phyloP scores from a whole-genome alignment of 441 rosid genomes.

The Francoa sonchifolia region DNA sequence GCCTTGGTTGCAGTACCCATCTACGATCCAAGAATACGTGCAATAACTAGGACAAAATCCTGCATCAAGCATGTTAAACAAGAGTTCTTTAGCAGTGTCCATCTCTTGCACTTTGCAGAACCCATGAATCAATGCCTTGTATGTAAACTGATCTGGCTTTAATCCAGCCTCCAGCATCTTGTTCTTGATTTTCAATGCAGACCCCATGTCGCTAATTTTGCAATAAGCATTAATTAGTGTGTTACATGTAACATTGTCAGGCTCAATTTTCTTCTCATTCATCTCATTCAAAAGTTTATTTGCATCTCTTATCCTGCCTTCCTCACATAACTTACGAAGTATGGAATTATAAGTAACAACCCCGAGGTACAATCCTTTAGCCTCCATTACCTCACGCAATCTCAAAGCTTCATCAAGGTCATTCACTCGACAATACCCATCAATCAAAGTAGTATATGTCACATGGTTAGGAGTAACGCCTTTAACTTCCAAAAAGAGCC shows the following conservation, averaged over 20 bases:
- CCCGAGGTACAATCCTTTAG: constrained; percentile 54
- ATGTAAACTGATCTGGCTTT: constrained; percentile 51
- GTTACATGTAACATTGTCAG: constrained; percentile 82
- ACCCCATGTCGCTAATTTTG: constrained; percentile 64
- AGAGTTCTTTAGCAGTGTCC: constrained; percentile 59
- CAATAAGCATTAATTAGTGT: constrained; percentile 82
- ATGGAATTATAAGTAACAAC: constrained; percentile 71
- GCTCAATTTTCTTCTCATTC: constrained; percentile 57
- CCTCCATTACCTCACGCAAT: constrained; percentile 55
- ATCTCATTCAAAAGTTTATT: constrained; percentile 68
- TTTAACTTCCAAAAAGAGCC: constrained; percentile 62
- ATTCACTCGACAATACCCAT: constrained; percentile 71
- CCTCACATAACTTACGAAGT: constrained; percentile 63
- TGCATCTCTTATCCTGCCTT: constrained; percentile 73
- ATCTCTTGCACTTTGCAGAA: constrained; percentile 60
- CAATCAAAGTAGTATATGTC: constrained; percentile 76
- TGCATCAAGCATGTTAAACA: constrained; percentile 55
- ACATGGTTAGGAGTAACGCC: constrained; percentile 47
- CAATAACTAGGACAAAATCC: constrained; percentile 70
- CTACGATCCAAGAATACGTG: constrained; percentile 74
- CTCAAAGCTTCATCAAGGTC: constrained; percentile 71
- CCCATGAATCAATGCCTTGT: constrained; percentile 74
- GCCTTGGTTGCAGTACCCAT: constrained; percentile 42
- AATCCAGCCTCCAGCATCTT: constrained; percentile 75
- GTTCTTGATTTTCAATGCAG: constrained; percentile 72